Evolutionary conservation across 176 grass and related monocot species (phyloP), one percentile per base, ranked within the genome.

Genomic region (Oryza rufipogon): DNA sequence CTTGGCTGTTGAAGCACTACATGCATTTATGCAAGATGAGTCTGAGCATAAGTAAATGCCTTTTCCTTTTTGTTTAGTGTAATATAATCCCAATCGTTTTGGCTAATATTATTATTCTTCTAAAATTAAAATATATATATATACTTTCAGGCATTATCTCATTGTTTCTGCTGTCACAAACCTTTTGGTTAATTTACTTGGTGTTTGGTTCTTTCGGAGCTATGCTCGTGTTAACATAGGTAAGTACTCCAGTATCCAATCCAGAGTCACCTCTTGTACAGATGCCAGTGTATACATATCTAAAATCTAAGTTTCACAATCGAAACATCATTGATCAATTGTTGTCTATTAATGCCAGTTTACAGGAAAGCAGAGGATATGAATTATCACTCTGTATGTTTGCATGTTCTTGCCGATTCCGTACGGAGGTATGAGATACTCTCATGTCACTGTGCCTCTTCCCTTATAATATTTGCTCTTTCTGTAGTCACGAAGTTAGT

Each of bases 11-110:
- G 93, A 98, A 95, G 93, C 96, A 74, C 81, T 98, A 26, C 96
- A 98, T 73, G 90, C 96, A 7, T 95, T 98, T 84, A 94, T 98
- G 85, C 96, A 98, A 85, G 96, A 98, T 91, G 96, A 98, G 86
- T 98, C 96, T 17, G 93, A 98, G 71, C 96, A 98, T 84, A 98
- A 95, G 96, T 98, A 94, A 98, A 90, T 41, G 10, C 45, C 15
- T 63, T 80, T 45, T 83, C n/a, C 67, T 52, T 23, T 76, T 7
- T 80, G 25, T 19, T 25, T 13, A 2, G 9, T 20, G 42, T 38
- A 38, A 38, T 38, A 5, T 38, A 38, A 38, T 58, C 51, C 26
- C n/a, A 56, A 41, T 74, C 38, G 0, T 76, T 66, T 17, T 11
- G 67, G 36, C 79, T 79, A 26, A 86, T 36, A 73, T 0, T 1